Base-by-base conservation (phyloP, 106 monocot genomes). In the Dioscorea alata region DNA sequence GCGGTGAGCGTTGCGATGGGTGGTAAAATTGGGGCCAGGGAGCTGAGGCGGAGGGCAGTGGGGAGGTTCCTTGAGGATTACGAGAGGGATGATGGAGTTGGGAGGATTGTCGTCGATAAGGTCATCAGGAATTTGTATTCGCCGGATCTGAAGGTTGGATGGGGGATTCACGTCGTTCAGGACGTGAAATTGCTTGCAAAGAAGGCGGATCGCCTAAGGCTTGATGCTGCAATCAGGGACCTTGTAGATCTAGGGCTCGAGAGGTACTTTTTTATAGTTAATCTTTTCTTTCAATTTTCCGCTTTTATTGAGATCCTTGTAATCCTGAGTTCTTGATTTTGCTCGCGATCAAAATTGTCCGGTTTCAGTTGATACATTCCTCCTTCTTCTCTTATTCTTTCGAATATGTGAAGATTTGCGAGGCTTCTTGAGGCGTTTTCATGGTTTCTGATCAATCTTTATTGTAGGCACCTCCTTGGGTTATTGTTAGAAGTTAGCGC, bases 181-280 rank as follows among this genome's bases (percentile, higher is more conserved):
- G 86, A 90, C 66, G 66, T 86, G 48, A 90, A 84, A 75, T 57
- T 90, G 9, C 90, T 90, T 53, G 90, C 81, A 0, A 73, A 21
- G 72, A 90, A 90, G 73, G 72, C 61, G 12, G 83, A 86, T 59
- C 80, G 90, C 20, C 66, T 69, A 50, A 31, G 5, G 0, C 63
- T 90, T 28, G 86, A 86, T 52, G 50, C 65, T 7, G 85, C 86
- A 22, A 81, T 90, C 66, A 72, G 78, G 61, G 86, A 86, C 49
- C 91, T 97, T 23, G 76, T 89, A 68, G 89, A 85, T 84, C 79
- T 89, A 12, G 86, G 96, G 24, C 33, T 91, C 12, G 86, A 81
- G 24, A 92, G 96, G 96, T 94, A 80, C 28, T 8, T 22, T 49
- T 12, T 33, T 64, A 4, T 42, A 3, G 42, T 10, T 42, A 3